These are phyloP conservation scores for Auriscalpium vulgare DNA, from an alignment of 768 basidiomycete species.

Conservation along the genomic window DNA sequence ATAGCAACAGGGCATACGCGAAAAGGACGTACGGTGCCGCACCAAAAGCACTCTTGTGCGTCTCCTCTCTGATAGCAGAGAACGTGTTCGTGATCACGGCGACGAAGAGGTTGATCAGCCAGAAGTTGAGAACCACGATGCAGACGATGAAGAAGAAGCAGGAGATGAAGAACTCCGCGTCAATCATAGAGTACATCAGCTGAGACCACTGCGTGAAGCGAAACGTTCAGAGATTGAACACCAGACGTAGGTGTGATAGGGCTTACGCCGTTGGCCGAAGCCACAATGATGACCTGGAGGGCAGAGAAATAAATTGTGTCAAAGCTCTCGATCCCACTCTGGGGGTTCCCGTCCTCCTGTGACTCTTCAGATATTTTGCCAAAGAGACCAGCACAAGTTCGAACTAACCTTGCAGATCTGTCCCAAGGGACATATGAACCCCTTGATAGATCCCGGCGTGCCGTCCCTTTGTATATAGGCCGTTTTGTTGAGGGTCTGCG, in stretches of 20 bases:
- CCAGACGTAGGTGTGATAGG: not conserved
- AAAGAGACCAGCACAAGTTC: not conserved
- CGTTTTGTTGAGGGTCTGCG: constrained; percentile 36
- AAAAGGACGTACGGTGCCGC: constrained; percentile 55
- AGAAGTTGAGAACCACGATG: constrained; percentile 85
- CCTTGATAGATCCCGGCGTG: constrained; percentile 44
- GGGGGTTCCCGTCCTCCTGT: constrained; percentile 62
- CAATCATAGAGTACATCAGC: constrained; percentile 85
- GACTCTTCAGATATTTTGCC: not conserved
- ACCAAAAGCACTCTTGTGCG: constrained; percentile 88
- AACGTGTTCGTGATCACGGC: constrained; percentile 96
- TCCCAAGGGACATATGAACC: constrained; percentile 84
- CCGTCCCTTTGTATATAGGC: constrained; percentile 37
- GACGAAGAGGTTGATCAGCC: constrained; percentile 89
- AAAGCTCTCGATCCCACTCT: constrained; percentile 64
- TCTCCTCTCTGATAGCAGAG: constrained; percentile 76
- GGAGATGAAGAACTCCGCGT: constrained; percentile 84
- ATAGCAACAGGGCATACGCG: not conserved
- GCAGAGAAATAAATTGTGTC: constrained; percentile 80
- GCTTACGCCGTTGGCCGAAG: constrained; percentile 69
- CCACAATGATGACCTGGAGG: constrained; percentile 79
- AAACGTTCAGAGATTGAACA: not conserved
- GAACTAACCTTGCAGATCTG: constrained; percentile 66
- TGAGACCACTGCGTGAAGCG: constrained; percentile 50
- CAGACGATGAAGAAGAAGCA: constrained; percentile 81